phyloP scores from a whole-genome alignment of 2,329 filamentous ascomycete species.

The Xylariaceae sp. region DNA sequence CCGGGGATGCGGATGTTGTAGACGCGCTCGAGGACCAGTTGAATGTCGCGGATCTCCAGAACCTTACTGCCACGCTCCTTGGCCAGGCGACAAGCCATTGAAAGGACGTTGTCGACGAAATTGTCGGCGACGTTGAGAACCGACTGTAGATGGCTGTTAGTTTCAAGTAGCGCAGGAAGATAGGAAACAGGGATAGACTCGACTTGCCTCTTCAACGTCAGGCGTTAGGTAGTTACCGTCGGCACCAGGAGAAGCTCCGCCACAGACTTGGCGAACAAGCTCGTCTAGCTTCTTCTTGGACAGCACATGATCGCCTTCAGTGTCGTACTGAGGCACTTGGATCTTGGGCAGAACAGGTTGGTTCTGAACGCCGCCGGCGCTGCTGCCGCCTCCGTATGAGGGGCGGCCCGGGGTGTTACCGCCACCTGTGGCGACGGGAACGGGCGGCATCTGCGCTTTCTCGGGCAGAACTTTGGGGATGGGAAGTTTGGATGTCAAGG shows the following conservation, averaged over 20 bases:
- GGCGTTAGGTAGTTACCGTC: constrained; percentile 77
- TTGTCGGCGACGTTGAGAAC: constrained; percentile 87
- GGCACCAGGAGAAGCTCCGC: constrained; percentile 66
- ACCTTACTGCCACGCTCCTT: constrained; percentile 89
- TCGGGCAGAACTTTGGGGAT: constrained; percentile 76
- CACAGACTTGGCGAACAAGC: constrained; percentile 88
- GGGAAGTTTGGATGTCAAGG: constrained; percentile 62
- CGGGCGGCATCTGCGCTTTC: constrained; percentile 63
- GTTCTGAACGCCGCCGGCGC: constrained; percentile 77
- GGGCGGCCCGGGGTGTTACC: constrained; percentile 65
- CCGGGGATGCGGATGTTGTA: constrained; percentile 93
- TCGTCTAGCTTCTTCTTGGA: constrained; percentile 98
- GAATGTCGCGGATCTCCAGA: constrained; percentile 83
- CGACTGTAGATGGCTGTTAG: constrained; percentile 49
- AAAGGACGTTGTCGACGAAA: constrained; percentile 89
- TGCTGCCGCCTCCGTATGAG: constrained; percentile 76
- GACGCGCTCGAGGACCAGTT: constrained; percentile 76
- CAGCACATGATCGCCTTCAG: constrained; percentile 87
- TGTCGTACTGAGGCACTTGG: constrained; percentile 81
- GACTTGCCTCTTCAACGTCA: constrained; percentile 87
- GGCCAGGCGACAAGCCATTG: constrained; percentile 81
- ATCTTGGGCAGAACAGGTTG: constrained; percentile 81
- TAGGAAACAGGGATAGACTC: constrained; percentile 3
- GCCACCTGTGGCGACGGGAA: constrained; percentile 67
- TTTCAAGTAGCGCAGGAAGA: constrained; percentile 4